These are phyloP conservation scores for Apophysomyces elegans DNA, from an alignment of 371 early-diverging fungal genomes.

Conservation along the genomic window DNA sequence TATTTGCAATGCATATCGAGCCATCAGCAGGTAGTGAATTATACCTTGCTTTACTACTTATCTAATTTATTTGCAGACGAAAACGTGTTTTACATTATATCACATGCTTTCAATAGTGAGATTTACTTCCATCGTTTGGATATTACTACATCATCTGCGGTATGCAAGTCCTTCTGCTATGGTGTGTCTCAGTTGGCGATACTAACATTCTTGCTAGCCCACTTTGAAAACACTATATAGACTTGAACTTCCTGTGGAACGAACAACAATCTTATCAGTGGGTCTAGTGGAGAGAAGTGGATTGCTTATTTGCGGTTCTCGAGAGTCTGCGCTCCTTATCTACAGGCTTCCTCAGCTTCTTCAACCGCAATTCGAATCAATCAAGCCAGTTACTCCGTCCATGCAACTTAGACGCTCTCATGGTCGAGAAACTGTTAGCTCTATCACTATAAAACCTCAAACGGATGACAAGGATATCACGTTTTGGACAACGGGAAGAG, in stretches of 20 bases:
- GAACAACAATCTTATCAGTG: constrained; percentile 54
- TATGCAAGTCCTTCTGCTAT: constrained; percentile 14
- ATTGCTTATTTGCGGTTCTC: constrained; percentile 62
- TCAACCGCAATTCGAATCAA: constrained; percentile 2
- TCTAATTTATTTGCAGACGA: constrained; percentile 26
- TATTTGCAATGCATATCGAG: constrained; percentile 54
- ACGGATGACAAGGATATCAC: constrained; percentile 39
- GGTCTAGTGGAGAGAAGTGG: constrained; percentile 45
- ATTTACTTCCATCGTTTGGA: constrained; percentile 44
- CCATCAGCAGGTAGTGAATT: constrained; percentile 32
- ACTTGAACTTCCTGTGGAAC: constrained; percentile 50
- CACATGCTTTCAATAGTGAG: constrained; percentile 48
- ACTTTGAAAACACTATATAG: constrained; percentile 42
- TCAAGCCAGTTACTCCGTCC: constrained; percentile 19
- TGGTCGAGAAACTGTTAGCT: constrained; percentile 59
- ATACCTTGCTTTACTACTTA: not conserved
- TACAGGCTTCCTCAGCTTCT: constrained; percentile 46
- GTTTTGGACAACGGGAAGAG: constrained; percentile 73
- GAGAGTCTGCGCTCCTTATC: constrained; percentile 62
- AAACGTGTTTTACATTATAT: constrained; percentile 45
- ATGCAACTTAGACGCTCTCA: constrained; percentile 50
- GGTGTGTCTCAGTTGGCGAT: not conserved
- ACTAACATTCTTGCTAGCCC: constrained; percentile 26
- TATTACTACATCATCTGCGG: constrained; percentile 18
- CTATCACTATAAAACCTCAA: constrained; percentile 36